These are phyloP conservation scores for Fusarium anguioides DNA, from an alignment of 2,329 filamentous ascomycete genomes.

Conservation along the genomic window DNA sequence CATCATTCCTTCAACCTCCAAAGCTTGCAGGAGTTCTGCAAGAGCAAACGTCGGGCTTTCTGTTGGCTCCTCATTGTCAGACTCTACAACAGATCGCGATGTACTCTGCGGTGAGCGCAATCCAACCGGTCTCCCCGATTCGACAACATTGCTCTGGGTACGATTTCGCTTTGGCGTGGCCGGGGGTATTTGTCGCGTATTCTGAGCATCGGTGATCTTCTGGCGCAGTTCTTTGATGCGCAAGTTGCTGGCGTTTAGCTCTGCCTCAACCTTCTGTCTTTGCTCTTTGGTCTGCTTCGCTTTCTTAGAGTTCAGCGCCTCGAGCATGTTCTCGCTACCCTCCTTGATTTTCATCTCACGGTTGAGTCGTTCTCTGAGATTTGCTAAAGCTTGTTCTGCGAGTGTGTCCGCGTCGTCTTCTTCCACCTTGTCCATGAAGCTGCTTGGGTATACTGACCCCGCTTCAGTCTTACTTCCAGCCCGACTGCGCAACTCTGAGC, in stretches of 20 bases:
- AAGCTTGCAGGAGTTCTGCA: conserved; percentile 87
- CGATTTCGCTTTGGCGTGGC: conserved; percentile 65
- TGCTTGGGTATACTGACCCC: conserved; percentile 51
- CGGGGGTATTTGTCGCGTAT: conserved; percentile 58
- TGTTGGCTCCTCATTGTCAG: conserved; percentile 73
- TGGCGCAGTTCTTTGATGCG: conserved; percentile 71
- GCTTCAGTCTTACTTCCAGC: conserved; percentile 52
- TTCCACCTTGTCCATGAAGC: conserved; percentile 67
- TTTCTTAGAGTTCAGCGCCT: conserved; percentile 93
- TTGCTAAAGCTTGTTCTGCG: conserved; percentile 78
- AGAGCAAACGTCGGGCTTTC: conserved; percentile 94
- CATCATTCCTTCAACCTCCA: conserved; percentile 87
- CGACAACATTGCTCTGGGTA: conserved; percentile 58
- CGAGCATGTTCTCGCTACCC: conserved; percentile 96
- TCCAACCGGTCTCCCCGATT: conserved; percentile 58
- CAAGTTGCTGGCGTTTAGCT: conserved; percentile 88
- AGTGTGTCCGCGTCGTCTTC: conserved; percentile 68
- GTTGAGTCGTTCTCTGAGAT: conserved; percentile 85
- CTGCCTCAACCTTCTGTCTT: conserved; percentile 81
- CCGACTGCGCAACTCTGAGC: conserved; percentile 80
- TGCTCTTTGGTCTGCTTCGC: conserved; percentile 94
- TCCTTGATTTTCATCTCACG: conserved; percentile 98
- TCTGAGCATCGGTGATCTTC: conserved; percentile 70
- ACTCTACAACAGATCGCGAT: conserved; percentile 66
- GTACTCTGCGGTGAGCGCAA: conserved; percentile 68